phyloP scores from a whole-genome alignment of 345 rosid genomes.

The Melaleuca alternifolia region DNA sequence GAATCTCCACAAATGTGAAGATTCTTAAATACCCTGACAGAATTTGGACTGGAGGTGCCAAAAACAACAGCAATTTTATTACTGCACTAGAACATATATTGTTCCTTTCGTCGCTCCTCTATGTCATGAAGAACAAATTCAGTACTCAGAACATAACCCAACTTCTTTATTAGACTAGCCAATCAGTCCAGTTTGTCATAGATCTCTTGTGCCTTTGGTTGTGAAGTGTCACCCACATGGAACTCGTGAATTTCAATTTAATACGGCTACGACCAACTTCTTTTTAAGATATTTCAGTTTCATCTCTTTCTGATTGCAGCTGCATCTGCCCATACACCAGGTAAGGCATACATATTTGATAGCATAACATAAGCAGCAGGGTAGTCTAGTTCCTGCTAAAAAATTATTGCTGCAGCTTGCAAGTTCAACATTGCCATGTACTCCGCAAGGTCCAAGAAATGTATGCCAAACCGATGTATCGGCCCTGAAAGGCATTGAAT shows the following conservation, averaged over 20 bases:
- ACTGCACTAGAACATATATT: no score
- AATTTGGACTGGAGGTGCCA: no score
- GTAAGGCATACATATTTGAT: slow-evolving; percentile 56
- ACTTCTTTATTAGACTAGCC: no score
- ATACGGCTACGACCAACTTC: slow-evolving; percentile 81
- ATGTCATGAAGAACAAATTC: no score
- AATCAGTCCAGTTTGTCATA: no score
- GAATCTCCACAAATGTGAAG: no score
- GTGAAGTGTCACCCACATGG: slow-evolving; percentile 51
- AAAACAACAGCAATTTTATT: no score
- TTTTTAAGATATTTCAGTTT: slow-evolving; percentile 37
- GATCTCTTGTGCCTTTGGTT: neutral
- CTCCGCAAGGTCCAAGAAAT: slow-evolving; percentile 63
- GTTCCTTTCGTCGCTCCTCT: no score
- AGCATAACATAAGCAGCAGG: neutral
- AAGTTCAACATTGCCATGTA: slow-evolving; percentile 39
- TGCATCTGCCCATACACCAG: slow-evolving; percentile 50
- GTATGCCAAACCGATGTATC: slow-evolving; percentile 51
- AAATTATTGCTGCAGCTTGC: slow-evolving; percentile 47
- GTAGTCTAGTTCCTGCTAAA: slow-evolving; percentile 19
- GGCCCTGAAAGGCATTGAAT: slow-evolving; percentile 39
- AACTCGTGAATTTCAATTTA: slow-evolving; percentile 54
- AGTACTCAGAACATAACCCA: no score
- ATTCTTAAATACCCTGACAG: no score
- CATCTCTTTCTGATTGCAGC: slow-evolving; percentile 48